These are phyloP conservation scores for Triticum dicoccoides DNA, from an alignment of 176 grass and related monocot genomes.

Conservation along the genomic window DNA sequence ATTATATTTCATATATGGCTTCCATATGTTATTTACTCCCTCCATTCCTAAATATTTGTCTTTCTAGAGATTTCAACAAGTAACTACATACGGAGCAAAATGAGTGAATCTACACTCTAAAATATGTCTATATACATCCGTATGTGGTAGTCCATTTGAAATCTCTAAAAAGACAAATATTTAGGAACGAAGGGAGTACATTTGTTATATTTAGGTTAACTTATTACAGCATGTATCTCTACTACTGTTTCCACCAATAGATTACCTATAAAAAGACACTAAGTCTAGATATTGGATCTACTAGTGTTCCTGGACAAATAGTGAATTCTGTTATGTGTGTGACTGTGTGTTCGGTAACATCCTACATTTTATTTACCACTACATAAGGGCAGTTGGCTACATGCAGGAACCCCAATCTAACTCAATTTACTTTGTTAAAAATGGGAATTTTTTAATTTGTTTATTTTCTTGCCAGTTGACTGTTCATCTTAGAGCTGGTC, in stretches of 20 bases:
- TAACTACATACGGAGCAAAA: too few species aligned
- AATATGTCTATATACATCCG: too few species aligned
- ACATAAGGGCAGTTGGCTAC: neutral
- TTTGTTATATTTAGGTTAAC: neutral
- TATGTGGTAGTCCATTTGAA: too few species aligned
- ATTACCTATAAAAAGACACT: neutral
- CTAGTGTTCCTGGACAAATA: neutral
- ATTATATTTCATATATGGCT: neutral
- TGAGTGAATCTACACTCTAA: too few species aligned
- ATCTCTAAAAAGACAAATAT: too few species aligned
- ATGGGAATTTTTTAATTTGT: neutral
- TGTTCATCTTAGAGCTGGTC: neutral
- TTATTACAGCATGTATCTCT: neutral
- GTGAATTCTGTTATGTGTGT: neutral
- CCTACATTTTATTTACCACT: neutral
- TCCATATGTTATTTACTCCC: neutral
- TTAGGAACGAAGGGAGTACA: neutral
- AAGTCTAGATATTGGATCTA: neutral
- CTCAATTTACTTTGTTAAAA: neutral
- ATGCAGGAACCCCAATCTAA: neutral
- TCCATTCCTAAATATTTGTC: too few species aligned
- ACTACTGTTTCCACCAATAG: conserved; percentile 15
- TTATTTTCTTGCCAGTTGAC: neutral
- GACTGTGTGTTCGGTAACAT: neutral
- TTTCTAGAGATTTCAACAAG: too few species aligned